Percentiles rank a stretch among this genome's conserved stretches.
phyloP scores from a whole-genome alignment of 805 yeast species.

The Sugiyamaella smithiae region DNA sequence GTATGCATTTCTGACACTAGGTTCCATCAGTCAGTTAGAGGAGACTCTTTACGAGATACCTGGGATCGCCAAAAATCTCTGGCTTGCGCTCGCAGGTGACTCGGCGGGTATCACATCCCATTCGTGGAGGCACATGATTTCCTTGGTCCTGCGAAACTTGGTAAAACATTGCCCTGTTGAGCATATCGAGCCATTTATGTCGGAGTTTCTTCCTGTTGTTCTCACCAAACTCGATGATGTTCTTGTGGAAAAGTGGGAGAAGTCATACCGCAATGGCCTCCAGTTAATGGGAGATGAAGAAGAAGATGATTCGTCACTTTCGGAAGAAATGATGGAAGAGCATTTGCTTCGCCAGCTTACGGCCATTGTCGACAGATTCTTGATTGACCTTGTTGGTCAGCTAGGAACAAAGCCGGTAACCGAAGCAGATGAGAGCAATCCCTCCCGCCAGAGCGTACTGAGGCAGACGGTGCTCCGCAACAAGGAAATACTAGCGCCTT shows the following conservation, averaged over 20 bases:
- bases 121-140: conserved; percentile 96
- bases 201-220: conserved; percentile 72
- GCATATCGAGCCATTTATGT: conserved; percentile 65
- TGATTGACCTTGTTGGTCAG: conserved; percentile 87
- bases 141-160: conserved; percentile 80
- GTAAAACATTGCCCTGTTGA: conserved; percentile 83
- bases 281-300: conserved; percentile 47
- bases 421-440: conserved; percentile 34
- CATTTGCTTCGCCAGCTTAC: conserved; percentile 90
- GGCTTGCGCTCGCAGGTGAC: conserved; percentile 86
- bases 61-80: conserved; percentile 66
- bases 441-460: conserved; percentile 50
- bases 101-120: conserved; percentile 86
- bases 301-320: conserved; percentile 73
- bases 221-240: conserved; percentile 69
- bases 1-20: conserved; percentile 86
- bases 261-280: conserved; percentile 49
- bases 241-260: conserved; percentile 74
- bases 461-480: conserved; percentile 64
- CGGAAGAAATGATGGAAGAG: conserved; percentile 99
- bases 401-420: conserved; percentile 42
- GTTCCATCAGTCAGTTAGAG: conserved; percentile 85
- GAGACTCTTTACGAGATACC: conserved; percentile 87
- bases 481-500: conserved; percentile 69
- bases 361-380: conserved; percentile 80